Evolutionary conservation across 1,284 basidiomycete species (phyloP).

Genomic region (Rhodotorula mucilaginosa): DNA sequence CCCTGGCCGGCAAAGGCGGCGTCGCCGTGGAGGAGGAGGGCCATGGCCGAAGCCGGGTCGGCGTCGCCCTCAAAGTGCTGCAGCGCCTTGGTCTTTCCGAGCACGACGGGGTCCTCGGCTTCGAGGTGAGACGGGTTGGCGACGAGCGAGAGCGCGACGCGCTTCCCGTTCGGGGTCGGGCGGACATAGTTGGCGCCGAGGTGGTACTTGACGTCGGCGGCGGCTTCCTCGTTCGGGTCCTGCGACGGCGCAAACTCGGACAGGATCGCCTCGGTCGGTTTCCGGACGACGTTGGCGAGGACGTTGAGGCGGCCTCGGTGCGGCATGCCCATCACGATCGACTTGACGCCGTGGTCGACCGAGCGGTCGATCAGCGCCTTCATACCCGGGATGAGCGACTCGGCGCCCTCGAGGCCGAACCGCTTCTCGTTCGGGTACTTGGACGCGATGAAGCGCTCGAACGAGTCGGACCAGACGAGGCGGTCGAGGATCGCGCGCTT

Average conservation of each 20-base stretch:
- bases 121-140: slow-evolving; percentile 99
- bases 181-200: slow-evolving; percentile 98
- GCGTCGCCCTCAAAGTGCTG: slow-evolving; percentile 88
- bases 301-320: slow-evolving; percentile 98
- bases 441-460: slow-evolving; percentile 97
- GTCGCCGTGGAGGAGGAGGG: slow-evolving; percentile 93
- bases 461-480: slow-evolving; percentile 98
- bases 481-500: slow-evolving; percentile 99
- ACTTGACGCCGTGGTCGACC: slow-evolving; percentile 92
- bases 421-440: slow-evolving; percentile 99
- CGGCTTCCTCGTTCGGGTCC: slow-evolving; percentile 69
- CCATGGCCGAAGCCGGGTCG: slow-evolving; percentile 79
- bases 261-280: slow-evolving; percentile 96
- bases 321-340: slow-evolving; percentile 98
- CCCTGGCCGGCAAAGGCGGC: slow-evolving; percentile 99
- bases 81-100: slow-evolving; percentile 94
- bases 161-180: slow-evolving; percentile 96
- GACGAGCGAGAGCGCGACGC: slow-evolving; percentile 93
- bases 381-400: slow-evolving; percentile 97
- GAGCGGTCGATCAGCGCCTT: slow-evolving; percentile 98
- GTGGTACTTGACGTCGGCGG: slow-evolving; percentile 98
- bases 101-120: slow-evolving; percentile 94
- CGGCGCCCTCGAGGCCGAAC: slow-evolving; percentile 98
- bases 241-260: slow-evolving; percentile 88
- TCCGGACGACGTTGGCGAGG: slow-evolving; percentile 95